Evolutionary conservation across 768 basidiomycete species (phyloP).

Genomic region (Tulasnella sp.): DNA sequence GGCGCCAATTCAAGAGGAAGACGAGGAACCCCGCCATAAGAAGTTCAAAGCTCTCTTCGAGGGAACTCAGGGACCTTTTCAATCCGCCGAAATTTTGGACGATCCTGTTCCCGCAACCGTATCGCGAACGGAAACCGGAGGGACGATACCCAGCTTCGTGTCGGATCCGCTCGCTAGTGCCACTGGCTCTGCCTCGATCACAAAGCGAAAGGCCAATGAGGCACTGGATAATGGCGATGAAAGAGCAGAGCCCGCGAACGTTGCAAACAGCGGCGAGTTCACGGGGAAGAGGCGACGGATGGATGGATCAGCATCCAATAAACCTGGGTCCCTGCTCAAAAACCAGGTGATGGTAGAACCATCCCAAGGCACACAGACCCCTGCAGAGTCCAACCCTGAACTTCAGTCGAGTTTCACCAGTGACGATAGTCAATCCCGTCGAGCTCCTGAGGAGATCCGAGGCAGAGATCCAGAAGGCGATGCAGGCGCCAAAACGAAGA

Average conservation of each 20-base stretch:
- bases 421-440: background rate
- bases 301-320: background rate
- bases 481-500: background rate
- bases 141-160: background rate
- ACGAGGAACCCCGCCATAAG: constrained; percentile 20
- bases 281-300: background rate
- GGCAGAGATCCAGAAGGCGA: background rate
- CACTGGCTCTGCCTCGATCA: background rate
- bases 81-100: background rate
- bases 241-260: background rate
- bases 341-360: background rate
- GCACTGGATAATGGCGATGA: background rate
- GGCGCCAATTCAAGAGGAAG: background rate
- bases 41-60: constrained; percentile 25
- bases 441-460: background rate
- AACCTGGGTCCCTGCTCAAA: background rate
- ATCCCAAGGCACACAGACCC: background rate
- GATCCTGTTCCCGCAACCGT: background rate
- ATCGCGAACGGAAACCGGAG: background rate
- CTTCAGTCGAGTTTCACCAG: background rate
- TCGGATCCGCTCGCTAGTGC: background rate
- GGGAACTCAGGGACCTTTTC: constrained; percentile 19
- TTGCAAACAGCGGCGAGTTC: background rate
- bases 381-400: background rate
- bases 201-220: constrained; percentile 6